A percentile compares a stretch with the other conserved stretches of the same genome.
phyloP scores from a whole-genome alignment of 148 eudicot species.

The Fagopyrum tataricum region DNA sequence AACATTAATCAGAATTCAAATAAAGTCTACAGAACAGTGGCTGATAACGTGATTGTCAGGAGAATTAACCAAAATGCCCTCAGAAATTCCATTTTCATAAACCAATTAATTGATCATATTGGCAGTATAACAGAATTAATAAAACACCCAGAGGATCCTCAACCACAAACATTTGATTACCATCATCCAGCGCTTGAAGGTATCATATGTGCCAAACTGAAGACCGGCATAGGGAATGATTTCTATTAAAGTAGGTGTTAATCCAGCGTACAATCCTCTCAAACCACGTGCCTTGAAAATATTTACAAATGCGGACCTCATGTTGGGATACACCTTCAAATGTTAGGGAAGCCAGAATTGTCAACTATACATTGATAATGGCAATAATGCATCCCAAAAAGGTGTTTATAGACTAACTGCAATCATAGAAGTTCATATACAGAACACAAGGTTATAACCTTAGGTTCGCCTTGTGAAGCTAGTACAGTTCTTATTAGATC shows the following conservation, averaged over 20 bases:
- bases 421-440: background rate
- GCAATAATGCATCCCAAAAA: background rate
- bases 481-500: constrained; percentile 92
- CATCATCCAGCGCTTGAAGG: constrained; percentile 94
- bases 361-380: background rate
- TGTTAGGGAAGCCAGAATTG: background rate
- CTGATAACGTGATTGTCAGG: background rate
- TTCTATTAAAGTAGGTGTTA: constrained; percentile 80
- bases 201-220: constrained; percentile 96
- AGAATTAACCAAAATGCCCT: background rate
- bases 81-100: background rate
- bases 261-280: constrained; percentile 79
- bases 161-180: constrained; percentile 27
- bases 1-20: background rate
- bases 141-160: background rate
- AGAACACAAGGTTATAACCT: constrained; percentile 37
- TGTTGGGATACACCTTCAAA: constrained; percentile 82
- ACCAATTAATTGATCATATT: background rate
- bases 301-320: constrained; percentile 79
- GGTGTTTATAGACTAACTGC: background rate
- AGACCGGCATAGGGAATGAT: constrained; percentile 96
- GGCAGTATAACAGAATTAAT: background rate
- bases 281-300: constrained; percentile 59
- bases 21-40: background rate
- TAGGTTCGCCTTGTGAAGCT: constrained; percentile 99